These are phyloP conservation scores for Xanthoconium stramineum DNA, from an alignment of 768 basidiomycete genomes.

Conservation along the genomic window DNA sequence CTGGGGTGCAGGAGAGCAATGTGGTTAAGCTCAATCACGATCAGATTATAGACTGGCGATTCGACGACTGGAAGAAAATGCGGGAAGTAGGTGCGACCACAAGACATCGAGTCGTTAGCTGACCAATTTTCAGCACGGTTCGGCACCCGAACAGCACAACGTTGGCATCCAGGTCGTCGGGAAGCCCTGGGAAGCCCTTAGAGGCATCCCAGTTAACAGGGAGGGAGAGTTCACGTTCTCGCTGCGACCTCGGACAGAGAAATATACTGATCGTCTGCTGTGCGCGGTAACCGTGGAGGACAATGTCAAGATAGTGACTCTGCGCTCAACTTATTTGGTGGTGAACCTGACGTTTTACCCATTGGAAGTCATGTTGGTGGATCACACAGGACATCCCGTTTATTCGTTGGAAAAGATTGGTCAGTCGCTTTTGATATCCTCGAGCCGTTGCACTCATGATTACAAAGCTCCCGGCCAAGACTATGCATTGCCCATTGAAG, in stretches of 20 bases:
- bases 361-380: conserved; percentile 86
- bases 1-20: conserved; percentile 44
- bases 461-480: conserved; percentile 79
- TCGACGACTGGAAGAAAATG: conserved; percentile 93
- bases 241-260: conserved; percentile 75
- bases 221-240: conserved; percentile 91
- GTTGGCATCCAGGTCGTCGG: conserved; percentile 83
- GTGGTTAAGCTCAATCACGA: conserved; percentile 67
- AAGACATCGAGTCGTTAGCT: not conserved
- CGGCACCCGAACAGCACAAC: conserved; percentile 69
- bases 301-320: conserved; percentile 90
- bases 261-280: conserved; percentile 74
- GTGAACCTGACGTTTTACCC: conserved; percentile 91
- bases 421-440: conserved; percentile 24
- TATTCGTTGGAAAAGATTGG: conserved; percentile 83
- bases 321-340: conserved; percentile 89
- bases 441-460: conserved; percentile 50
- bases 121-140: conserved; percentile 35
- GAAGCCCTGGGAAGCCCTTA: conserved; percentile 86
- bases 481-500: conserved; percentile 87
- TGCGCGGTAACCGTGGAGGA: conserved; percentile 89
- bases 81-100: conserved; percentile 64
- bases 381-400: conserved; percentile 77
- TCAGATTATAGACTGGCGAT: conserved; percentile 87
- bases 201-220: conserved; percentile 85